Conservation (phyloP, 345 rosid genomes). For the Boechera retrofracta region DNA sequence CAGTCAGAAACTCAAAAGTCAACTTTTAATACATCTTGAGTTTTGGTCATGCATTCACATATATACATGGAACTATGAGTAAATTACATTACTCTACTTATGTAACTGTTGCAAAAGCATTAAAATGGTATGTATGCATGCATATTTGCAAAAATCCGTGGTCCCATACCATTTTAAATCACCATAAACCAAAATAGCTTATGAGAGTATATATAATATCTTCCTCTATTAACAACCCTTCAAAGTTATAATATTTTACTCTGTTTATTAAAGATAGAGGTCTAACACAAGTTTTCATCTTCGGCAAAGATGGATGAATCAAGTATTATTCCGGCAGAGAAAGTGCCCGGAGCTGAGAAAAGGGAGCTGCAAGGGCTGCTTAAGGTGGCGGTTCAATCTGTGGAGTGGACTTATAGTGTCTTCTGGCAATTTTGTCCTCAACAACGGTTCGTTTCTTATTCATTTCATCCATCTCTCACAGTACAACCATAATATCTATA, state of each 20-base stretch:
- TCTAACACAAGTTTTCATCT: not conserved
- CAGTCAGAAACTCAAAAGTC: slow-evolving; percentile 65
- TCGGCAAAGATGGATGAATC: slow-evolving; percentile 30
- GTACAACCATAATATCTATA: not conserved
- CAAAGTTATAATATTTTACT: slow-evolving; percentile 41
- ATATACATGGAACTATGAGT: slow-evolving; percentile 9
- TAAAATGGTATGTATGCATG: slow-evolving; percentile 4
- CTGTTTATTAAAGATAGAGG: not conserved
- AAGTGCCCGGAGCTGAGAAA: slow-evolving; percentile 36
- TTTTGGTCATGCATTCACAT: slow-evolving; percentile 30
- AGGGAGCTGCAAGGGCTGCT: slow-evolving; percentile 69
- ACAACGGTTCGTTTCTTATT: slow-evolving; percentile 63
- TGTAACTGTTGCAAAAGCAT: slow-evolving; percentile 2
- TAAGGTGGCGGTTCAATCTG: slow-evolving; percentile 88
- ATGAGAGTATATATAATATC: not conserved
- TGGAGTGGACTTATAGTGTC: slow-evolving; percentile 93
- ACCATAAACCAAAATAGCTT: not conserved
- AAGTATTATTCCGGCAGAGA: slow-evolving; percentile 29
- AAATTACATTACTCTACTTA: slow-evolving; percentile 1
- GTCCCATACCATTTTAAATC: slow-evolving; percentile 28
- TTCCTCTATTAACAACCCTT: slow-evolving; percentile 47
- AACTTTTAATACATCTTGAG: slow-evolving; percentile 19
- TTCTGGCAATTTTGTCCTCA: slow-evolving; percentile 95
- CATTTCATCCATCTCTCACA: slow-evolving; percentile 9
- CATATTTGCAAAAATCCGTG: slow-evolving; percentile 16